These are phyloP conservation scores for Sphaerobolus stellatus DNA, from an alignment of 1,284 basidiomycete genomes.

Conservation along the genomic window DNA sequence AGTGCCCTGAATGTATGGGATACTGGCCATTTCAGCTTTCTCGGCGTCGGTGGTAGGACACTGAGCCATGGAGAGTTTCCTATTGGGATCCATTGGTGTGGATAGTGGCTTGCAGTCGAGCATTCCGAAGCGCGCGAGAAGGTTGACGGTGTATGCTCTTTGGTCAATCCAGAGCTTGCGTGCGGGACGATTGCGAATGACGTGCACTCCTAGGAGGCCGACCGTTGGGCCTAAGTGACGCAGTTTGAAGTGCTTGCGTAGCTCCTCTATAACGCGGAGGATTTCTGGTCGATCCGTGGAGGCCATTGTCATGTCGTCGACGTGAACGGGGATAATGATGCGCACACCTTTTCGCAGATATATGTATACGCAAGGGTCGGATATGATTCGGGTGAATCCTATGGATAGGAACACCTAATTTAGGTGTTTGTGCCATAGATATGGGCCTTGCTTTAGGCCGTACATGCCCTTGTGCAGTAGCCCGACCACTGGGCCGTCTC, in stretches of 20 bases:
- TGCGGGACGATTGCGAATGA: constrained; percentile 22
- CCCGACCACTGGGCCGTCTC: neutral
- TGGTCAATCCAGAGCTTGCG: constrained; percentile 25
- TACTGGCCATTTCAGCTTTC: constrained; percentile 20
- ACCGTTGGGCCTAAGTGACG: constrained; percentile 31
- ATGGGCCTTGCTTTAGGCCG: constrained; percentile 39
- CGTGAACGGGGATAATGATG: constrained; percentile 23
- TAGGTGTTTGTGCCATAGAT: constrained; percentile 33
- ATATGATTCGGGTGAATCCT: constrained; percentile 5
- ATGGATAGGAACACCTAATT: constrained; percentile 18
- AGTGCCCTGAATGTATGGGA: constrained; percentile 31
- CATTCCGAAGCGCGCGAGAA: constrained; percentile 17
- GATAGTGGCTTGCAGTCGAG: constrained; percentile 27
- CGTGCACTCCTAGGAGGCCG: constrained; percentile 37
- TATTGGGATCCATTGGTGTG: constrained; percentile 28
- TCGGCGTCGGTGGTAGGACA: constrained; percentile 22
- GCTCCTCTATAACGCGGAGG: too few relatives aligned
- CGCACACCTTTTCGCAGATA: constrained; percentile 6
- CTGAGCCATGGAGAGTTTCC: constrained; percentile 17
- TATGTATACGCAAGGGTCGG: constrained; percentile 5
- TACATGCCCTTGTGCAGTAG: constrained; percentile 30
- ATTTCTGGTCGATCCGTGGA: constrained; percentile 23
- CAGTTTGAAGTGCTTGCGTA: constrained; percentile 38
- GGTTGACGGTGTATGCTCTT: constrained; percentile 22
- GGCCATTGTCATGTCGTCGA: constrained; percentile 20